These are phyloP conservation scores for Rhinocladiella mackenziei DNA, from an alignment of 2,329 filamentous ascomycete species.

Conservation along the genomic window DNA sequence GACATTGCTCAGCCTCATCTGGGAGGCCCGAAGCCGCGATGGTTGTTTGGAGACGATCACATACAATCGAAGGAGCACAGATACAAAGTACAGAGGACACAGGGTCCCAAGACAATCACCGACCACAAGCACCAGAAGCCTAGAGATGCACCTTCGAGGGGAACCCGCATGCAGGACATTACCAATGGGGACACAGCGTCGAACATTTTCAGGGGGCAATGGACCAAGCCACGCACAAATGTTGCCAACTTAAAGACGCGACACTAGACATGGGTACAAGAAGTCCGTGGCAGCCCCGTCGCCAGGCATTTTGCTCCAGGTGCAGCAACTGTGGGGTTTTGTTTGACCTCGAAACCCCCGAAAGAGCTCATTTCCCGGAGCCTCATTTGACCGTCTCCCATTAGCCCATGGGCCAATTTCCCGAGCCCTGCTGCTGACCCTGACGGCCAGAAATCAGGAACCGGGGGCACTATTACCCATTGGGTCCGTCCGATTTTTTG, in stretches of 20 bases:
- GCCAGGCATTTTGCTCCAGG: not conserved
- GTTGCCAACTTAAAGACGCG: constrained; percentile 11
- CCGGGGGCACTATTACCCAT: not conserved
- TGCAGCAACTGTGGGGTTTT: constrained; percentile 13
- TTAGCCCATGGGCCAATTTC: constrained; percentile 20
- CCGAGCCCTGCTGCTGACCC: constrained; percentile 7
- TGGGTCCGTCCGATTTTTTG: no score
- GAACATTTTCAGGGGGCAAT: constrained; percentile 14
- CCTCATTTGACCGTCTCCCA: constrained; percentile 13
- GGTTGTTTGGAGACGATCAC: constrained; percentile 4
- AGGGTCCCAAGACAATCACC: constrained; percentile 8
- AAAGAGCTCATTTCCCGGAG: not conserved
- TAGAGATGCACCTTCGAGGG: constrained; percentile 22
- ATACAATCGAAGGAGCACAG: constrained; percentile 8
- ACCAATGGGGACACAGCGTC: constrained; percentile 12
- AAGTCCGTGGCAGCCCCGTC: constrained; percentile 4
- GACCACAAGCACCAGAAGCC: constrained; percentile 3
- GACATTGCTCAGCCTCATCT: constrained; percentile 36
- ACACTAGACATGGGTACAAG: constrained; percentile 9
- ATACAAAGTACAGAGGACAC: constrained; percentile 1
- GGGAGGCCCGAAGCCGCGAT: constrained; percentile 11
- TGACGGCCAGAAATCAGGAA: not conserved
- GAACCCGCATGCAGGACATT: constrained; percentile 14
- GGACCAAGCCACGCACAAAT: constrained; percentile 6
- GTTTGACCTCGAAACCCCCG: not conserved